These are phyloP conservation scores for Teratosphaeria pseudoeucalypti DNA, from an alignment of 2,329 filamentous ascomycete genomes.

Conservation along the genomic window DNA sequence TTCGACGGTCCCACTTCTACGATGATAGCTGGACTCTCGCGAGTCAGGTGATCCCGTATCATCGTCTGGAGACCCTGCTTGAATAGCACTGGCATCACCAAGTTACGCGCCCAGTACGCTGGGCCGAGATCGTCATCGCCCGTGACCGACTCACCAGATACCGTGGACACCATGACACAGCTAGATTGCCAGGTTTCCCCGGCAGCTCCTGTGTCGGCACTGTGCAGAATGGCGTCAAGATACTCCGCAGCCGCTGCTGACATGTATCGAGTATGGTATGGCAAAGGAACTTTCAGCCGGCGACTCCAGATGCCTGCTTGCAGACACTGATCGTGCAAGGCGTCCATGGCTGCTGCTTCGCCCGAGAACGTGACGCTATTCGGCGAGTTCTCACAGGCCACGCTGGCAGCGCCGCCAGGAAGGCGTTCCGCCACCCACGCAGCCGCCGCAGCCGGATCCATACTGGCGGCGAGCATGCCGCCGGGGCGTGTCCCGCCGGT, in stretches of 20 bases:
- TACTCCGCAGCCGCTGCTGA: constrained; percentile 5
- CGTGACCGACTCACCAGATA: background rate
- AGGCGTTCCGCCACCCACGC: too few species aligned
- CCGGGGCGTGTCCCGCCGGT: constrained; percentile 7
- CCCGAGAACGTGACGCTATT: constrained; percentile 37
- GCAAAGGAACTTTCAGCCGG: constrained; percentile 30
- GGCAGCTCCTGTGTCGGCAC: background rate
- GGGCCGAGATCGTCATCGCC: constrained; percentile 6
- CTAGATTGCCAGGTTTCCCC: constrained; percentile 1
- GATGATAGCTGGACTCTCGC: too few species aligned
- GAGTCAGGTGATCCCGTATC: too few species aligned
- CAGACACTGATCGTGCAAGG: constrained; percentile 21
- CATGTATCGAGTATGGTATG: constrained; percentile 34
- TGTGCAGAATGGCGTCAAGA: background rate
- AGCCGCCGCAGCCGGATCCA: constrained; percentile 1
- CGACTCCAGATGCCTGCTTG: constrained; percentile 29
- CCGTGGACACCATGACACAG: too few species aligned
- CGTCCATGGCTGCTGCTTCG: constrained; percentile 27
- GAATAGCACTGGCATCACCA: constrained; percentile 36
- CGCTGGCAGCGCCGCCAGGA: background rate
- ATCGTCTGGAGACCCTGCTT: too few species aligned
- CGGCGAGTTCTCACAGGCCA: constrained; percentile 29
- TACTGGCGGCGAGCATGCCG: constrained; percentile 26
- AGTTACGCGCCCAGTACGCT: constrained; percentile 38
- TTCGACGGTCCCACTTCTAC: too few species aligned